phyloP scores from a whole-genome alignment of 176 grass and related monocot species.

The Leersia perrieri region DNA sequence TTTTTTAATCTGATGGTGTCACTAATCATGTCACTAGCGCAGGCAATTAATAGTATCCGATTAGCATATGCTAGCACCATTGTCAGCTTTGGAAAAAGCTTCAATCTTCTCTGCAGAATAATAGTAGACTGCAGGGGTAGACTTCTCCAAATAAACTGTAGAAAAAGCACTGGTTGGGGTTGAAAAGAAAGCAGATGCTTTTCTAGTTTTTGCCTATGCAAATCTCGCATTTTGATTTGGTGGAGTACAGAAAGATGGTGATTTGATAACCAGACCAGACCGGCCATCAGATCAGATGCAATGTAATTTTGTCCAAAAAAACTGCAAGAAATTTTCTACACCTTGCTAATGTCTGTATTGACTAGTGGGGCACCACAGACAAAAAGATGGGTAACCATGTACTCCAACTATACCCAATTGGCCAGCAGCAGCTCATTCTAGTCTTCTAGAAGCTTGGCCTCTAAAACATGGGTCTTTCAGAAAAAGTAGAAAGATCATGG shows the following conservation, averaged over 20 bases:
- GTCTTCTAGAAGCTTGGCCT: constrained; percentile 35
- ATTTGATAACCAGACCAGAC: constrained; percentile 20
- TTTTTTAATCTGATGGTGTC: not conserved
- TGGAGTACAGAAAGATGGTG: not conserved
- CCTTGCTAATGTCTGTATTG: not conserved
- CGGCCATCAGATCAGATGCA: not conserved
- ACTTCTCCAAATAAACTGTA: not conserved
- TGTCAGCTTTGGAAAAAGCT: not conserved
- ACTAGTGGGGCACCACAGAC: not conserved
- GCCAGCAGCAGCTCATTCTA: not conserved
- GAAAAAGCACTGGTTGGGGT: not conserved
- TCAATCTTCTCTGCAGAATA: not conserved
- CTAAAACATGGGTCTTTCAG: not conserved
- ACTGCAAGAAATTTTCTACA: not conserved
- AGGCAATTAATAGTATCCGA: constrained; percentile 16
- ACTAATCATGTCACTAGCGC: constrained; percentile 10
- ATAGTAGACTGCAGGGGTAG: not conserved
- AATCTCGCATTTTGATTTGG: constrained; percentile 18
- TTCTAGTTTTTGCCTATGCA: not conserved
- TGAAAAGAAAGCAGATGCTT: not conserved
- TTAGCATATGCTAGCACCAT: constrained; percentile 26
- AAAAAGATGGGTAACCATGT: not conserved
- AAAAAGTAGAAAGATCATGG: constrained; percentile 15
- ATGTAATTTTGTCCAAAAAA: constrained; percentile 11
- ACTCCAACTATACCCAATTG: not conserved